Conservation (phyloP, 495 filamentous ascomycete genomes). For the Tuber melanosporum region DNA sequence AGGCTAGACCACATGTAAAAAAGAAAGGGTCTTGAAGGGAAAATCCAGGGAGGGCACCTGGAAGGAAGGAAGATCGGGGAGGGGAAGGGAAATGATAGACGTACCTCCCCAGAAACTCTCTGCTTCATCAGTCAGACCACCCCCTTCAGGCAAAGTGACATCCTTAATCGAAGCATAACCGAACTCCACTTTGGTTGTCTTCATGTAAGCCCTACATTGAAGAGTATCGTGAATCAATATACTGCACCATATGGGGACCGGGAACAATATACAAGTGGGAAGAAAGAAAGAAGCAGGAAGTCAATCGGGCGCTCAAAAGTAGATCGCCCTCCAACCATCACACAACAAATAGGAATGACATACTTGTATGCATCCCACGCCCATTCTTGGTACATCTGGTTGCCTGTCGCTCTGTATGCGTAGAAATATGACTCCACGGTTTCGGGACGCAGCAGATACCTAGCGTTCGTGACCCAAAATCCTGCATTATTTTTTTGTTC, state of each 20-base stretch:
- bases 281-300: background rate
- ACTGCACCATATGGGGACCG: background rate
- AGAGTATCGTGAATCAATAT: background rate
- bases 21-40: background rate
- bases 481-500: slow-evolving; percentile 35
- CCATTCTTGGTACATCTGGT: slow-evolving; percentile 46
- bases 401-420: slow-evolving; percentile 47
- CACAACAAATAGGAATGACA: background rate
- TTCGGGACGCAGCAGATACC: slow-evolving; percentile 45
- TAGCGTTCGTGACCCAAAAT: slow-evolving; percentile 41
- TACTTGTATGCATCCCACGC: slow-evolving; percentile 45
- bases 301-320: background rate
- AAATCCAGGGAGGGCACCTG: background rate
- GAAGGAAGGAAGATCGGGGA: slow-evolving; percentile 4
- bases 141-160: slow-evolving; percentile 36
- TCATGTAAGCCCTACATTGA: slow-evolving; percentile 25
- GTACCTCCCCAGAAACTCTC: slow-evolving; percentile 42
- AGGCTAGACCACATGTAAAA: background rate
- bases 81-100: slow-evolving; percentile 7
- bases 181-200: slow-evolving; percentile 34
- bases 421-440: slow-evolving; percentile 47
- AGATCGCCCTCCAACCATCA: background rate
- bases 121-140: slow-evolving; percentile 36
- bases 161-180: slow-evolving; percentile 40
- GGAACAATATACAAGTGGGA: background rate